Conservation (phyloP, 75 land plant genomes). For the Cunninghamia lanceolata region DNA sequence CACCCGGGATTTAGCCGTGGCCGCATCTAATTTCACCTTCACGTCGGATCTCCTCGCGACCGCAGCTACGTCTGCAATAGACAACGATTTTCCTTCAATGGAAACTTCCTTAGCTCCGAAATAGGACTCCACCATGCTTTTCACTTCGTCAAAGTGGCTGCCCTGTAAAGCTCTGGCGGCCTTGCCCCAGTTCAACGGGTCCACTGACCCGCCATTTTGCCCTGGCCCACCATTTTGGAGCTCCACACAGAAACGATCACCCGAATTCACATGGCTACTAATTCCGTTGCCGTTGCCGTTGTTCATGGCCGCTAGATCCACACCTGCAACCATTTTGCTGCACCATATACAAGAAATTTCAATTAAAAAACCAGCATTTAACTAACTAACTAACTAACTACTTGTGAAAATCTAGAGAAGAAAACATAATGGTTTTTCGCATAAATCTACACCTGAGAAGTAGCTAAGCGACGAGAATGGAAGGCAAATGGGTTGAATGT, state of each 20-base stretch:
- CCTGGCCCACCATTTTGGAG: neutral
- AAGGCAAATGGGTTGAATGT: too few species aligned
- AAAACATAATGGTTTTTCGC: too few species aligned
- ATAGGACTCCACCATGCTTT: constrained; percentile 13
- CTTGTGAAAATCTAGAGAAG: too few species aligned
- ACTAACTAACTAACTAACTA: too few species aligned
- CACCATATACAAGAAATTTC: too few species aligned
- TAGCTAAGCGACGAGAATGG: too few species aligned
- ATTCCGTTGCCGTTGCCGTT: neutral
- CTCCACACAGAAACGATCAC: neutral
- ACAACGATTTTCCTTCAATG: constrained; percentile 18
- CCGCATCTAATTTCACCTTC: constrained; percentile 12
- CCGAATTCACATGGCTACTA: too few species aligned
- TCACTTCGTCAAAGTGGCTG: constrained; percentile 37
- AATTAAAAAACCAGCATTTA: too few species aligned
- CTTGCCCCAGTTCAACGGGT: constrained; percentile 28
- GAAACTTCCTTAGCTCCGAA: constrained; percentile 12
- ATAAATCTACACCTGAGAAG: too few species aligned
- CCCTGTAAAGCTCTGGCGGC: constrained; percentile 28
- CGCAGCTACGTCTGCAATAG: constrained; percentile 21
- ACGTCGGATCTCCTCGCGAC: constrained; percentile 14
- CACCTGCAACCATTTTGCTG: neutral
- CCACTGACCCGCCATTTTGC: neutral
- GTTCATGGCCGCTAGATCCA: neutral
- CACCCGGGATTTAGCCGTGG: constrained; percentile 29